Percentiles rank a stretch among this genome's conserved stretches.
Conservation (phyloP, 768 basidiomycete genomes). For the Xerocomus potaroensis region DNA sequence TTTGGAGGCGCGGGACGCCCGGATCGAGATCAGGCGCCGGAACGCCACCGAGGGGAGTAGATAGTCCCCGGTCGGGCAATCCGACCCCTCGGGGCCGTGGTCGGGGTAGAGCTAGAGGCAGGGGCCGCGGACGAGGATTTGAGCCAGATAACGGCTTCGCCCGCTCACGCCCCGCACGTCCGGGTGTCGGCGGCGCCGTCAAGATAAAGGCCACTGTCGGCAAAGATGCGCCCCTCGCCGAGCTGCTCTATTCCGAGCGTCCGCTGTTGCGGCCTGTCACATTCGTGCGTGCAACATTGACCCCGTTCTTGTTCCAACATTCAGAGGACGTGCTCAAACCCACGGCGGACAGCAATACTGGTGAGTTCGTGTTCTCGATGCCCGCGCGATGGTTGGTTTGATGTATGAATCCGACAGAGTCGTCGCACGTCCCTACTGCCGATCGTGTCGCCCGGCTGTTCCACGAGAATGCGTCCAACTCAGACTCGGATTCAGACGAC, state of each 20-base stretch:
- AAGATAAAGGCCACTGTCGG: background rate
- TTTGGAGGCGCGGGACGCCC: slow-evolving; percentile 6
- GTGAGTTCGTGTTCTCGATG: slow-evolving; percentile 19
- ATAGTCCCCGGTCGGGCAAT: slow-evolving; percentile 10
- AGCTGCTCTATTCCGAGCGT: slow-evolving; percentile 50
- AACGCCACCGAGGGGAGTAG: slow-evolving; percentile 13
- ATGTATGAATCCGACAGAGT: slow-evolving; percentile 35
- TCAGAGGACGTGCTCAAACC: slow-evolving; percentile 63
- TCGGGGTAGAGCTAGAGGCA: slow-evolving; percentile 13
- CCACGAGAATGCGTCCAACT: slow-evolving; percentile 31
- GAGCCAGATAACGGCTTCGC: background rate
- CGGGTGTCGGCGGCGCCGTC: background rate
- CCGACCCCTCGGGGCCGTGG: slow-evolving; percentile 15
- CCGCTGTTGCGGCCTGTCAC: slow-evolving; percentile 62
- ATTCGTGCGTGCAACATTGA: slow-evolving; percentile 60
- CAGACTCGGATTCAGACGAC: slow-evolving; percentile 29
- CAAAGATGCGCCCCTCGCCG: slow-evolving; percentile 49
- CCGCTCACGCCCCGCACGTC: slow-evolving; percentile 2
- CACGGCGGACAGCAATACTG: slow-evolving; percentile 48
- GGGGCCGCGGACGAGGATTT: background rate
- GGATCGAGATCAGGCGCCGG: slow-evolving; percentile 11
- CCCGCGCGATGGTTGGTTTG: slow-evolving; percentile 1
- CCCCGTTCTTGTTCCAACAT: slow-evolving; percentile 46
- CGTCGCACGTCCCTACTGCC: slow-evolving; percentile 64
- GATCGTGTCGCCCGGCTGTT: slow-evolving; percentile 64